Base-by-base conservation (phyloP, 2,329 filamentous ascomycete species). In the Colletotrichum filicis region DNA sequence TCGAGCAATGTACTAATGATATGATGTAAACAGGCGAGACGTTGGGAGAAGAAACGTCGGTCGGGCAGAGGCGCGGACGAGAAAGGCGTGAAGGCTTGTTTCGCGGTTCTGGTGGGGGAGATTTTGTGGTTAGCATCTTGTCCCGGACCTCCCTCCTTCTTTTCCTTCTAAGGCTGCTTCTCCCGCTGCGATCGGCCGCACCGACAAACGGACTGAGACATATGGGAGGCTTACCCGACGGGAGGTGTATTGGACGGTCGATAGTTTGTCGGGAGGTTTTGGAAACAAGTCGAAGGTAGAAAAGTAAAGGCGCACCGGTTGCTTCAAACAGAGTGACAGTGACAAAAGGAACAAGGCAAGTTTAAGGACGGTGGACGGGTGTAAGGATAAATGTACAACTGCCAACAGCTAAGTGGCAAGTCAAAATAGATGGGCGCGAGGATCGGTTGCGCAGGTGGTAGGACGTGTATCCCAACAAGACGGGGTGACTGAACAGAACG, bases 341-440 rank as follows among this genome's bases (percentile, higher is more conserved):
- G 28, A 59, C 42, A 46, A 66, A 62, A 35, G 57, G 35, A 59
- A 63, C n/a, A n/a, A 42, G 53, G 58, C 26, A 16, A 52, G 24
- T 58, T 28, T n/a, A 53, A 35, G 22, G 32, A 53, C 46, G 56
- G 32, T 65, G 42, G 30, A 35, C 9, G 42, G 22, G 22, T 19
- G 28, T 26, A 26, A 35, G 42, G 22, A 42, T 37, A 65, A 55
- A 46, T 65, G 62, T 46, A 65, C 62, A 24, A 65, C 52, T 66
- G 67, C 71, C 71, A 66, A 71, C 71, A 73, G 46, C 22, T 3
- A 73, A 73, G 71, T 73, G 71, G 67, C 60, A 52, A 66, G 60
- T 61, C 55, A 19, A 14, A 28, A 46, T 26, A 19, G n/a, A 59
- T 19, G 35, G 19, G 30, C 30, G 63, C 52, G 35, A 53, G 49